Base-by-base conservation (phyloP, 257 asterid species). In the Nemophila menziesii region DNA sequence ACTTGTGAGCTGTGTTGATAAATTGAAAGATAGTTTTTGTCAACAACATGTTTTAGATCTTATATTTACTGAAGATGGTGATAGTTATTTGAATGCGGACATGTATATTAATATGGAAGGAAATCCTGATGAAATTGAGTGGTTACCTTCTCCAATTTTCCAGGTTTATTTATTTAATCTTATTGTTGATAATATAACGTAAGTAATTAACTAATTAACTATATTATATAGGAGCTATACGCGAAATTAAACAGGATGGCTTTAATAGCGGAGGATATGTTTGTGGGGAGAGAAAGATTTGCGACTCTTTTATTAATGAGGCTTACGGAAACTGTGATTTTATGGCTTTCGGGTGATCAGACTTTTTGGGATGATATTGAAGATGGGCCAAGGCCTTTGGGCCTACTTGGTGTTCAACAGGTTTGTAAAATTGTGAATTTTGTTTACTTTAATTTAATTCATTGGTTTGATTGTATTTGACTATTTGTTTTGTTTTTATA, bases 321-420 rank as follows among this genome's bases (percentile, higher is more conserved):
- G 80, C 96, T 90, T 44, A 81, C 94, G 2, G 98, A 90, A 73
- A 85, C 98, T 14, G 94, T 89, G 51, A 77, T 89, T 58, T 61
- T 89, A 56, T 89, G 93, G 92, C 94, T 89, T 58, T 89, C 95
- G 46, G 92, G 79, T 60, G 98, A 89, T 63, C 95, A 89, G 57
- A 74, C 74, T 45, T 89, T 89, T 70, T 89, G 98, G 98, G 95
- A 89, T 49, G 98, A 89, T 60, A 78, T 89, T 26, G 80, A 73
- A 62, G 93, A 85, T 60, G 99, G 96, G 48, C 94, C 93, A 41
- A 68, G 70, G 57, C 77, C 96, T 44, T 61, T 90, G 65, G 96
- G 96, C 39, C 76, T 74, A 43, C 73, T 74, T 53, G 99, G 99
- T 65, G 80, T 90, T 34, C 96, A 74, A 60, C 99, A 85, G 99